These are phyloP conservation scores for Exophiala alcalophila DNA, from an alignment of 2,329 filamentous ascomycete species.

Conservation along the genomic window DNA sequence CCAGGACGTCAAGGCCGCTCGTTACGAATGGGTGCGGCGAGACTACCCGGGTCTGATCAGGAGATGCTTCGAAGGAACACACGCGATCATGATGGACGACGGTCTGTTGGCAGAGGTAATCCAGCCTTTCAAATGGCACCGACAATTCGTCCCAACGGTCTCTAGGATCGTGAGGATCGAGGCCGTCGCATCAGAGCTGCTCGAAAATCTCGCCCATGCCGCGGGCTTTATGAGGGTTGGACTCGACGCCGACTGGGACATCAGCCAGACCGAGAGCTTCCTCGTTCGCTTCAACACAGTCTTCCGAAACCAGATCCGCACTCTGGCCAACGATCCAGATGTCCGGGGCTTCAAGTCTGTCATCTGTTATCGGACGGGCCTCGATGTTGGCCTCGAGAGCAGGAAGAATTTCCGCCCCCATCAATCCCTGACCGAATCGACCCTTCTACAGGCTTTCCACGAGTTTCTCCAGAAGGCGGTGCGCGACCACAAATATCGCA, in stretches of 20 bases:
- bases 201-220: constrained; percentile 50
- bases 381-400: constrained; percentile 52
- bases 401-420: constrained; percentile 30
- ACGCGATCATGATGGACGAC: constrained; percentile 76
- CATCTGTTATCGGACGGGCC: constrained; percentile 75
- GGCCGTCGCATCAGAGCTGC: constrained; percentile 62
- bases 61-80: constrained; percentile 67
- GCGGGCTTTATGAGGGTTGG: constrained; percentile 39
- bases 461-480: constrained; percentile 27
- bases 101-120: constrained; percentile 59
- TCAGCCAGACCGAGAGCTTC: constrained; percentile 30
- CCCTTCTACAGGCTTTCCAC: constrained; percentile 27
- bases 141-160: constrained; percentile 60
- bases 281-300: constrained; percentile 45
- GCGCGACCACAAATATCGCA: constrained; percentile 35
- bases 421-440: constrained; percentile 29
- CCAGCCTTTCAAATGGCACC: constrained; percentile 62
- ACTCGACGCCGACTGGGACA: constrained; percentile 41
- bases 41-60: constrained; percentile 58
- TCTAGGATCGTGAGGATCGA: constrained; percentile 78
- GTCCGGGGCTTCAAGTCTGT: constrained; percentile 81
- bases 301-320: constrained; percentile 54
- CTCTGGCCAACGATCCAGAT: constrained; percentile 60
- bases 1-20: constrained; percentile 52
- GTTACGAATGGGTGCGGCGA: constrained; percentile 46